A percentile compares a stretch with the other conserved stretches of the same genome.
phyloP scores from a whole-genome alignment of 2,329 filamentous ascomycete species.

The Orbilia ellipsospora region DNA sequence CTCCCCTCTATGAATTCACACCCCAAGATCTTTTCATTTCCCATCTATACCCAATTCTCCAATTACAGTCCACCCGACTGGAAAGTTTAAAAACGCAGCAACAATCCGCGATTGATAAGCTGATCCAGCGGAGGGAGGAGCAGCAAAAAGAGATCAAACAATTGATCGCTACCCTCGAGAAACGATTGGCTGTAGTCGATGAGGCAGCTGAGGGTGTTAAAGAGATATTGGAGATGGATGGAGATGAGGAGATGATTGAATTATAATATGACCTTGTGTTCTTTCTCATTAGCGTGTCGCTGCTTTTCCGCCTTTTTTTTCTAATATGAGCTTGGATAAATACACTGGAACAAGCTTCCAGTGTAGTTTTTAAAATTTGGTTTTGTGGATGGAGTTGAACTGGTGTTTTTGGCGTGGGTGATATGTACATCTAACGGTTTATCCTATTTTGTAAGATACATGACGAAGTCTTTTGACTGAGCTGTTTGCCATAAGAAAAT shows the following conservation, averaged over 20 bases:
- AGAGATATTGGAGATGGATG: constrained; percentile 48
- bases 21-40: constrained; percentile 43
- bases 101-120: constrained; percentile 36
- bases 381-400: too few species aligned
- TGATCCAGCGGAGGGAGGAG: constrained; percentile 27
- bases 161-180: constrained; percentile 37
- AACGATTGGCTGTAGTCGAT: constrained; percentile 28
- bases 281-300: constrained; percentile 20
- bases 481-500: too few species aligned
- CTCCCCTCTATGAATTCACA: constrained; percentile 27
- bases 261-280: neutral
- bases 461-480: too few species aligned
- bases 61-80: constrained; percentile 39
- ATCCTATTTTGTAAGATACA: too few species aligned
- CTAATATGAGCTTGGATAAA: too few species aligned
- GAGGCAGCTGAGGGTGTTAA: constrained; percentile 59
- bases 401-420: too few species aligned
- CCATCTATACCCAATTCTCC: constrained; percentile 40
- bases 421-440: too few species aligned
- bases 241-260: constrained; percentile 33
- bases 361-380: too few species aligned
- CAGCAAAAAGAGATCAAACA: constrained; percentile 38
- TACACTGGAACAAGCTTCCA: too few species aligned
- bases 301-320: constrained; percentile 9
- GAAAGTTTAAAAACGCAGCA: constrained; percentile 32